A percentile compares a stretch with the other conserved stretches of the same genome.
These are phyloP conservation scores for Hypoxylon sp. DNA, from an alignment of 2,329 filamentous ascomycete genomes.

Conservation along the genomic window DNA sequence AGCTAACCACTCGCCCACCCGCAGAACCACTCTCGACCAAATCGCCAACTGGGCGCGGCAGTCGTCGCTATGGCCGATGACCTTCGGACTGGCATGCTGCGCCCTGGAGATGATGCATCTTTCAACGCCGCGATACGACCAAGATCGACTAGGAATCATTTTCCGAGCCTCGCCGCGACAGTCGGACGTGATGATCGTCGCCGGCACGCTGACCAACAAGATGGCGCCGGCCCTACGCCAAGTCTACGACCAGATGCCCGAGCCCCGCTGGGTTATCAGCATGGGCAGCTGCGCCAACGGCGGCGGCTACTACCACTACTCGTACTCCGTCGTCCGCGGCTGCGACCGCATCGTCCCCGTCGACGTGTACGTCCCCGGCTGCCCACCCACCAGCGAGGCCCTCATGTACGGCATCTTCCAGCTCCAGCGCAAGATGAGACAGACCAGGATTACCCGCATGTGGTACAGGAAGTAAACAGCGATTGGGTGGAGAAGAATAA, in stretches of 20 bases:
- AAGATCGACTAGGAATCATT: conserved; percentile 89
- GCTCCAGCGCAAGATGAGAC: conserved; percentile 80
- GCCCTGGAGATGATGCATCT: conserved; percentile 94
- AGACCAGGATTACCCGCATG: conserved; percentile 66
- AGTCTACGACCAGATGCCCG: conserved; percentile 96
- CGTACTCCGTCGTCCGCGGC: conserved; percentile 80
- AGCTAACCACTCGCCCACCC: conserved; percentile 16
- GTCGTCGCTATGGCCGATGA: conserved; percentile 88
- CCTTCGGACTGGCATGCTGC: conserved; percentile 89
- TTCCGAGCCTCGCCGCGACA: conserved; percentile 90
- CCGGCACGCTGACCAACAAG: conserved; percentile 93
- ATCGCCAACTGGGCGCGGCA: conserved; percentile 88
- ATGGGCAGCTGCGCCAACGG: conserved; percentile 90
- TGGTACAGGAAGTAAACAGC: conserved; percentile 66
- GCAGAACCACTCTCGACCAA: conserved; percentile 80
- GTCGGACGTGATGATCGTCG: conserved; percentile 93
- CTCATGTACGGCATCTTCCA: conserved; percentile 79
- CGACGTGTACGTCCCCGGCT: conserved; percentile 83
- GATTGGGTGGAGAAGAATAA: not conserved
- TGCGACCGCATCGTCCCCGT: conserved; percentile 83
- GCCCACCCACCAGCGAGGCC: conserved; percentile 72
- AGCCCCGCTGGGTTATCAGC: conserved; percentile 85
- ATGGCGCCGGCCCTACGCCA: conserved; percentile 92
- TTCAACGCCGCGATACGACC: conserved; percentile 88
- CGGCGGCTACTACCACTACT: conserved; percentile 89